phyloP scores from a whole-genome alignment of 2,329 filamentous ascomycete genomes.

The Ophiosphaerella korrae region DNA sequence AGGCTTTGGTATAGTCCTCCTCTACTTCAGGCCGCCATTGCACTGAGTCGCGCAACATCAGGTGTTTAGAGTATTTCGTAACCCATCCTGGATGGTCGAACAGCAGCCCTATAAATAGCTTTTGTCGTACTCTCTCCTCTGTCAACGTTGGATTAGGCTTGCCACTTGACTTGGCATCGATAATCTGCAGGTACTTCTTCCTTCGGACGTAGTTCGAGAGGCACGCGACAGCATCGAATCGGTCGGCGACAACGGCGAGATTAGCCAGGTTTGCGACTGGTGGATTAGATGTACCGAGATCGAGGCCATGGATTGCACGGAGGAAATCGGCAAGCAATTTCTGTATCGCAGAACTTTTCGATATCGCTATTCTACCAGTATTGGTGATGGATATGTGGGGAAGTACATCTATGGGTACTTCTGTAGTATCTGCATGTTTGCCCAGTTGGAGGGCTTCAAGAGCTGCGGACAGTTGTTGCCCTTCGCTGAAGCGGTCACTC shows the following conservation, averaged over 20 bases:
- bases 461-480: slow-evolving; percentile 58
- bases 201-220: slow-evolving; percentile 61
- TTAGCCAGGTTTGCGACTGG: slow-evolving; percentile 69
- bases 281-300: slow-evolving; percentile 49
- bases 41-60: slow-evolving; percentile 69
- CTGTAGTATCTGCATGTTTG: slow-evolving; percentile 54
- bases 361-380: slow-evolving; percentile 72
- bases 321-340: slow-evolving; percentile 70
- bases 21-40: slow-evolving; percentile 57
- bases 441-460: slow-evolving; percentile 57
- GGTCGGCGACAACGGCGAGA: slow-evolving; percentile 72
- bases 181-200: slow-evolving; percentile 48
- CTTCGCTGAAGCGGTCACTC: slow-evolving; percentile 68
- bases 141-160: slow-evolving; percentile 49
- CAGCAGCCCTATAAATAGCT: slow-evolving; percentile 69
- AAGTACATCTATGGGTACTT: slow-evolving; percentile 59
- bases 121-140: slow-evolving; percentile 72
- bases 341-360: slow-evolving; percentile 64
- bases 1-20: slow-evolving; percentile 50
- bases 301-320: slow-evolving; percentile 65
- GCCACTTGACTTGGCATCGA: slow-evolving; percentile 52
- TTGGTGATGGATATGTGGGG: slow-evolving; percentile 69
- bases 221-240: slow-evolving; percentile 67
- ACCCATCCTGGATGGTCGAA: slow-evolving; percentile 67
- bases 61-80: slow-evolving; percentile 65